These are phyloP conservation scores for Naganishia kalamii DNA, from an alignment of 768 basidiomycete species.

Conservation along the genomic window DNA sequence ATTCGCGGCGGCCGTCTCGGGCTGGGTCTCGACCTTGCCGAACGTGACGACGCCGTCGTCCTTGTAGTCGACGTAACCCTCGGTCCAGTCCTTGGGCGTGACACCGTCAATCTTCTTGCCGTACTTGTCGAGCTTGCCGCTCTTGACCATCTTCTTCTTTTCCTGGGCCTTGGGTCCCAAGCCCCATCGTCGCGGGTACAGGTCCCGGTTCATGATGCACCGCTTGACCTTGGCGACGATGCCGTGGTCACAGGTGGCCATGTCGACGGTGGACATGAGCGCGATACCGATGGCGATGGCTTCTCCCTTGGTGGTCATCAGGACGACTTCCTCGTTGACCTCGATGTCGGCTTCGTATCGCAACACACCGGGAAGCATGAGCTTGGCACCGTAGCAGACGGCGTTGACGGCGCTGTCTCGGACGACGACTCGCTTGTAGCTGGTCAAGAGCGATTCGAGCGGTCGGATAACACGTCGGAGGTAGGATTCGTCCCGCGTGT, in stretches of 20 bases:
- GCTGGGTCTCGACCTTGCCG: conserved; percentile 29
- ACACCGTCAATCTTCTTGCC: conserved; percentile 80
- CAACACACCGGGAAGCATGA: conserved; percentile 97
- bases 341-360: conserved; percentile 94
- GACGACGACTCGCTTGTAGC: conserved; percentile 97
- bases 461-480: conserved; percentile 90
- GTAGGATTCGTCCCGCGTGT: conserved; percentile 94
- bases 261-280: conserved; percentile 97
- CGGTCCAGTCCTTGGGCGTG: conserved; percentile 85
- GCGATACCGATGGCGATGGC: conserved; percentile 90
- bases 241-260: conserved; percentile 95
- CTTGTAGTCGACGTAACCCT: conserved; percentile 88
- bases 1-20: no score
- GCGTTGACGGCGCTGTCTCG: conserved; percentile 99
- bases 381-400: conserved; percentile 97
- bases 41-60: conserved; percentile 53
- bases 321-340: conserved; percentile 87
- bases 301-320: conserved; percentile 99
- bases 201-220: conserved; percentile 98
- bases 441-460: conserved; percentile 83
- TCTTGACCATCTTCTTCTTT: conserved; percentile 98
- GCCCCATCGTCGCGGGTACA: conserved; percentile 96
- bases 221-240: conserved; percentile 98
- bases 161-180: conserved; percentile 93
- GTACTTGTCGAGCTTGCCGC: conserved; percentile 92